These are phyloP conservation scores for Marasmius sp. DNA, from an alignment of 1,284 basidiomycete genomes.

Conservation along the genomic window DNA sequence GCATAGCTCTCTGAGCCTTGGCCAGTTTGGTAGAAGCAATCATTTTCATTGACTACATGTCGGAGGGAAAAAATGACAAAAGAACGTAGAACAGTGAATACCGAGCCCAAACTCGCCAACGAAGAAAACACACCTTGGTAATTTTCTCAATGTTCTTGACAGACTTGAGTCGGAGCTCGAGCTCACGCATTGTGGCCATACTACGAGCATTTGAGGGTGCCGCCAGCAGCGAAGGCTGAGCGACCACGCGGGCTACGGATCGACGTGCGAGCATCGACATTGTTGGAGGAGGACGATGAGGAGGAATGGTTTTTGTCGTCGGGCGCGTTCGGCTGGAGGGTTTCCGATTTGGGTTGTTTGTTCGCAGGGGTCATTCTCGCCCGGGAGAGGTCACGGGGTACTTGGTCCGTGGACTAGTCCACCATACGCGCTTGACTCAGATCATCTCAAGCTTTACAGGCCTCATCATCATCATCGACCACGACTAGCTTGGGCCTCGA, in stretches of 20 bases:
- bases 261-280: slow-evolving; percentile 13
- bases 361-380: slow-evolving; percentile 8
- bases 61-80: neutral
- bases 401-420: too few species aligned
- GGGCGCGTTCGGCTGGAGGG: slow-evolving; percentile 42
- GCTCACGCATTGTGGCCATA: slow-evolving; percentile 97
- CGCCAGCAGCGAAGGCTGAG: slow-evolving; percentile 58
- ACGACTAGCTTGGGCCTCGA: neutral
- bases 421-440: too few species aligned
- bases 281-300: neutral
- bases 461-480: too few species aligned
- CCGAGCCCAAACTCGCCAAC: too few species aligned
- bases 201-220: slow-evolving; percentile 73
- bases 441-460: too few species aligned
- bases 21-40: slow-evolving; percentile 97
- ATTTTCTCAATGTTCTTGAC: slow-evolving; percentile 99
- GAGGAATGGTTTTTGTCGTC: slow-evolving; percentile 23
- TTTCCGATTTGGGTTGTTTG: neutral
- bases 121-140: slow-evolving; percentile 76
- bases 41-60: slow-evolving; percentile 94
- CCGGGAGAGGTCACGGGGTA: too few species aligned
- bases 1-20: slow-evolving; percentile 96
- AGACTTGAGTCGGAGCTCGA: slow-evolving; percentile 96
- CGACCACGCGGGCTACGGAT: slow-evolving; percentile 38
- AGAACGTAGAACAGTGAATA: neutral